Percentiles rank a stretch among this genome's conserved stretches.
These are phyloP conservation scores for Exophiala xenobiotica DNA, from an alignment of 2,329 filamentous ascomycete species.

Conservation along the genomic window DNA sequence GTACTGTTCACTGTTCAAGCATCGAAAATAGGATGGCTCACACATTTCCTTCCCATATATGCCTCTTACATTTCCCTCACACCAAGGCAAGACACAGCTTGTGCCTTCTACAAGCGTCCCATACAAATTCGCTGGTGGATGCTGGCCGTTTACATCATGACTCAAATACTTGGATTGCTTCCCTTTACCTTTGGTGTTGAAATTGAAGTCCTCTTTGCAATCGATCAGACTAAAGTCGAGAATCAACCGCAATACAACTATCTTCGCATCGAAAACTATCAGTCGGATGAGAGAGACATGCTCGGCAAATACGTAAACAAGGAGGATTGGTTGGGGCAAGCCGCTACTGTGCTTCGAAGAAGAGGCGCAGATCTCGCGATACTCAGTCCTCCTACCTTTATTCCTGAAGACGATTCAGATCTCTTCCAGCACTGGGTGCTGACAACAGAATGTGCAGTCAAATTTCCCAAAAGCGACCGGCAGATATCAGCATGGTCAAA, in stretches of 20 bases:
- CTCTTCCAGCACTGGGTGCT: conserved; percentile 8
- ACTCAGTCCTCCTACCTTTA: neutral
- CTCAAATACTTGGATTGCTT: neutral
- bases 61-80: no score
- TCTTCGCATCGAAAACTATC: neutral
- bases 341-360: conserved; percentile 7
- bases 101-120: neutral
- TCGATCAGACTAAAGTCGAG: neutral
- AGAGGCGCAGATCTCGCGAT: conserved; percentile 1
- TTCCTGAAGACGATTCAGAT: neutral
- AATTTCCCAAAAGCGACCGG: neutral
- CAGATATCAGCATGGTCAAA: conserved; percentile 3
- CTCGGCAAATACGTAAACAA: neutral
- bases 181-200: conserved; percentile 19
- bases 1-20: no score
- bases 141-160: neutral
- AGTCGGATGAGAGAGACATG: neutral
- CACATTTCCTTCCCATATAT: no score
- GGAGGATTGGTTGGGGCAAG: conserved; percentile 1
- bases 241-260: neutral
- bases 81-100: no score
- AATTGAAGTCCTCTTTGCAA: conserved; percentile 19
- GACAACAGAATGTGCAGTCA: neutral
- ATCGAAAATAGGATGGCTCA: no score
- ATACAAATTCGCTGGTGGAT: neutral